Base-by-base conservation (phyloP, 495 filamentous ascomycete genomes). In the Pseudoneurospora amorphoporcata region DNA sequence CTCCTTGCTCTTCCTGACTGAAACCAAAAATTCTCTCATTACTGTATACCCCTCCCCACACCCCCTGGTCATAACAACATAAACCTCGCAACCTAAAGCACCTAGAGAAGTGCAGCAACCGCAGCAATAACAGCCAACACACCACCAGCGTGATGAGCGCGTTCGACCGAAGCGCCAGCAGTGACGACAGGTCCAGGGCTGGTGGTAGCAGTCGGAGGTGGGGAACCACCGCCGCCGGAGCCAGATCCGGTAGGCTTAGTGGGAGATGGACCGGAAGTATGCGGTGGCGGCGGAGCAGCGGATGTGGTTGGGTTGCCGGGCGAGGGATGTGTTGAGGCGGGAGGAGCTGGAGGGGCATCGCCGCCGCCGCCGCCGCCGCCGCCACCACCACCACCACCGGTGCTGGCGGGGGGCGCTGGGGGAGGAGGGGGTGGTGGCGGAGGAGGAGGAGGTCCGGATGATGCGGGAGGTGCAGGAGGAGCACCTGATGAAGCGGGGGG, bases 101-200 rank as follows among this genome's bases (percentile, higher is more conserved):
- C 19, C 71, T 73, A 80, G 29, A 83, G 72, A 39, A 81, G 75
- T 53, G 77, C 81, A 58, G 76, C 78, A 39, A 77, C 78, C 23
- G 75, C 72, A 47, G 78, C 81, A 42, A 81, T 71, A 71, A 73
- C 81, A 39, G 77, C 80, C 42, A 84, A 70, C 40, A 76, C 78
- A n/a, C 75, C 78, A 41, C 80, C 81, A 19, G 78, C 81, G 29
- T 61, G 53, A 61, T 61, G 53, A 10, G 29, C 29, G 39, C 75
- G 70, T 69, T 83, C 75, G 17, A 69, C 71, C 9, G 73, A 71
- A 3, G 72, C 81, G 61, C 78, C 79, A 17, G 77, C 79, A 19
- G 80, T 83, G 69, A 79, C 74, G 70, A 74, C 61, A 19, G 75
- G 38, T 17, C 72, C 72, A n/a, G 71, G 42, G 17, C 72, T 65